These are phyloP conservation scores for Gonapodya prolifera DNA, from an alignment of 192 early-diverging fungal species.

Conservation along the genomic window DNA sequence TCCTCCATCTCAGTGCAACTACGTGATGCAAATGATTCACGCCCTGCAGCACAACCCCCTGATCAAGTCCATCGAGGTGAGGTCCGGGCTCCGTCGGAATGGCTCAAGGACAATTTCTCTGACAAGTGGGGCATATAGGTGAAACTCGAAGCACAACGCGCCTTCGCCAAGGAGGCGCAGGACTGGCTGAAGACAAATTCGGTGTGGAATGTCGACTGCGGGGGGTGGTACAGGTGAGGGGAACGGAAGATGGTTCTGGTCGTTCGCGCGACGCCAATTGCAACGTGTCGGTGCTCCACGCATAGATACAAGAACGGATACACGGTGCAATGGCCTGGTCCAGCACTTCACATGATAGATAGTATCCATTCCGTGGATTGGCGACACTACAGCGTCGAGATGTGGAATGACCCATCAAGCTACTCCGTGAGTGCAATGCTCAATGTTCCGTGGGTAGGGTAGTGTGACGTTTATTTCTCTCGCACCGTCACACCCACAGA, in stretches of 20 bases:
- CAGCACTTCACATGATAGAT: not conserved
- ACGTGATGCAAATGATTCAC: not conserved
- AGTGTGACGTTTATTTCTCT: not conserved
- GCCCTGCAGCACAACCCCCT: not conserved
- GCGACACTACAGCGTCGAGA: conserved; percentile 1
- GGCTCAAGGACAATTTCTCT: too few species aligned
- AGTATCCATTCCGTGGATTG: not conserved
- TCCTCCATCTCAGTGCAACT: not conserved
- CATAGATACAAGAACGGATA: not conserved
- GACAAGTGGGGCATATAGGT: not conserved
- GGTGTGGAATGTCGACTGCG: conserved; percentile 1
- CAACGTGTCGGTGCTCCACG: not conserved
- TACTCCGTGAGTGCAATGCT: not conserved
- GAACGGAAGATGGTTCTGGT: not conserved
- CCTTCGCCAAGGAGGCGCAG: not conserved
- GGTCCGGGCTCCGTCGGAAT: not conserved
- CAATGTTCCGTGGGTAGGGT: not conserved
- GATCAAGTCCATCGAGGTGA: not conserved
- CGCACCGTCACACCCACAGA: not conserved
- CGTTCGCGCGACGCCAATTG: not conserved
- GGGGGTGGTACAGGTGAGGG: not conserved
- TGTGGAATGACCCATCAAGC: not conserved
- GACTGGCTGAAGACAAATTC: not conserved
- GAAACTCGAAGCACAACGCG: not conserved
- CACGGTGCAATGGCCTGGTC: conserved; percentile 1